A percentile compares a stretch with the other conserved stretches of the same genome.
Evolutionary conservation across 225 moss, liverwort and hornwort species (phyloP).

Genomic region (Antitrichia curtipendula): DNA sequence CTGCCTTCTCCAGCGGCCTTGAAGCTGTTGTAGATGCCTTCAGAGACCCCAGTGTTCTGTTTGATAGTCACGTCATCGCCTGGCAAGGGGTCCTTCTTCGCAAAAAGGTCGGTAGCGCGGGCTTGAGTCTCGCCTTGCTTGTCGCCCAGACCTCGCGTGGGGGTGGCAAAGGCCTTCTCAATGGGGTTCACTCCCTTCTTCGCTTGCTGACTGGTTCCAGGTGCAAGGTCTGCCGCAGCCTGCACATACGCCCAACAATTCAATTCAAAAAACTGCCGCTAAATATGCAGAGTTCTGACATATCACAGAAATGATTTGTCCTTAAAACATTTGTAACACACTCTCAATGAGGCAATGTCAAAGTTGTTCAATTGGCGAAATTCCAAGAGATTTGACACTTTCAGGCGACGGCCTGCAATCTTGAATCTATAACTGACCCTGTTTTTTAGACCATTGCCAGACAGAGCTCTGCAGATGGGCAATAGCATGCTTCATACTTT

Average conservation of each 20-base stretch:
- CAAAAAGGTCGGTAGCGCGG: background rate
- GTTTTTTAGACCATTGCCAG: too few species aligned
- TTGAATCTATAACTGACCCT: background rate
- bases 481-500: background rate
- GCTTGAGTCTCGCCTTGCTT: slow-evolving; percentile 12
- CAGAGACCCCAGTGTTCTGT: slow-evolving; percentile 17
- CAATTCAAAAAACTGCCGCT: background rate
- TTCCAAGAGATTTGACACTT: background rate
- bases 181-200: slow-evolving; percentile 32
- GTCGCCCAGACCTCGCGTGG: slow-evolving; percentile 48
- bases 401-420: too few species aligned
- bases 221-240: slow-evolving; percentile 26
- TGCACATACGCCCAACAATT: background rate
- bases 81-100: slow-evolving; percentile 7
- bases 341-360: background rate
- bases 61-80: background rate
- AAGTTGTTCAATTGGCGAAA: background rate
- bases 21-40: slow-evolving; percentile 18
- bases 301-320: too few species aligned
- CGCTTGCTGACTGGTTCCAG: slow-evolving; percentile 30
- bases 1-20: slow-evolving; percentile 40
- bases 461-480: background rate
- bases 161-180: slow-evolving; percentile 45
- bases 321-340: background rate
- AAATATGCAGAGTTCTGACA: background rate